Base-by-base conservation (phyloP, 2,329 filamentous ascomycete species). In the Apiospora arundinis region DNA sequence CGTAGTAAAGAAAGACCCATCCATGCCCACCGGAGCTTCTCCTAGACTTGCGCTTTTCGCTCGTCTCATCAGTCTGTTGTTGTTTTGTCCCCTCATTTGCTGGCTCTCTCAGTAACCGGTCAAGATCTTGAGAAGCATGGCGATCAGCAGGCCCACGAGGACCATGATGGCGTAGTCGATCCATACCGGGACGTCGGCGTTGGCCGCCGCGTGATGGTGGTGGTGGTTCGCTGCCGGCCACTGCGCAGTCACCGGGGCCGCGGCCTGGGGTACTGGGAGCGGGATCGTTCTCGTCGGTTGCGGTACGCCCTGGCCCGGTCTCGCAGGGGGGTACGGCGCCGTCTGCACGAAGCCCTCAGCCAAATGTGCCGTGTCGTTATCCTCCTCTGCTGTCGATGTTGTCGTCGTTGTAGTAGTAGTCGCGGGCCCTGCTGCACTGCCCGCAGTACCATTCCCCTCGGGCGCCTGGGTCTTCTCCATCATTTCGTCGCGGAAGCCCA, bases 81-180 rank as follows among this genome's bases (percentile, higher is more conserved):
- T 6, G 32, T 32, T 32, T 32, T 16, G 4, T 12, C 23, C 28
- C 65, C 18, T 7, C n/a, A 9, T 18, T 18, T 4, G 21, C 4
- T 32, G 40, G 18, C 16, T 14, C n/a, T 45, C 25, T 77, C 72
- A 77, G 65, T 72, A 77, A 7, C 76, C 82, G 63, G 83, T 78
- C 21, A 88, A 74, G 40, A 90, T 83, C 77, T 89, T 91, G 71
- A 89, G 72, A 28, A 97, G 83, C 85, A 97, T 89, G 28, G 93
- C 89, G 4, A 91, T 83, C 25, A 97, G 83, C 37, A 93, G 85
- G 18, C 93, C 86, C 0, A 93, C 84, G 23, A 97, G 82, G 8
- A 90, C 92, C 28, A 92, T 89, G 74, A 97, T 97, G 48, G 92
- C 88, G 74, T 93, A 90, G 81, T 97, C 95, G 23, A 97, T 86